Percentiles rank a stretch among this genome's conserved stretches.
These are phyloP conservation scores for maize (Zea mays) DNA, from an alignment of 176 grass and related monocot species.

Conservation along the genomic window Zm-B73-REFERENCE-NAM-5.0 NC_050096.1:19810001-19810500, in stretches of 20 bases:
- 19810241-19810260: constrained; percentile 52
- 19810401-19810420: constrained; percentile 74
- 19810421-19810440: constrained; percentile 76
- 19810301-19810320: constrained; percentile 73
- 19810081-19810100: constrained; percentile 42
- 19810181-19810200: constrained; percentile 67
- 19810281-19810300: constrained; percentile 80
- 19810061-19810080: constrained; percentile 43
- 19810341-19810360: constrained; percentile 83
- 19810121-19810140: constrained; percentile 73
- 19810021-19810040: constrained; percentile 66
- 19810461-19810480: constrained; percentile 11
- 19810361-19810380: constrained; percentile 78
- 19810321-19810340: constrained; percentile 76
- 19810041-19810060: constrained; percentile 60
- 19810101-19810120: constrained; percentile 56
- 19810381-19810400: constrained; percentile 67
- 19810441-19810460: background rate
- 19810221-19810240: constrained; percentile 72
- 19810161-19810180: constrained; percentile 62
- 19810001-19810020: constrained; percentile 49
- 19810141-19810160: constrained; percentile 69
- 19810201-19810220: constrained; percentile 81
- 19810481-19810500: background rate
- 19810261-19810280: constrained; percentile 77